Evolutionary conservation across 176 grass and related monocot genomes (phyloP).

Genomic region (Saccharum officinarum): DNA sequence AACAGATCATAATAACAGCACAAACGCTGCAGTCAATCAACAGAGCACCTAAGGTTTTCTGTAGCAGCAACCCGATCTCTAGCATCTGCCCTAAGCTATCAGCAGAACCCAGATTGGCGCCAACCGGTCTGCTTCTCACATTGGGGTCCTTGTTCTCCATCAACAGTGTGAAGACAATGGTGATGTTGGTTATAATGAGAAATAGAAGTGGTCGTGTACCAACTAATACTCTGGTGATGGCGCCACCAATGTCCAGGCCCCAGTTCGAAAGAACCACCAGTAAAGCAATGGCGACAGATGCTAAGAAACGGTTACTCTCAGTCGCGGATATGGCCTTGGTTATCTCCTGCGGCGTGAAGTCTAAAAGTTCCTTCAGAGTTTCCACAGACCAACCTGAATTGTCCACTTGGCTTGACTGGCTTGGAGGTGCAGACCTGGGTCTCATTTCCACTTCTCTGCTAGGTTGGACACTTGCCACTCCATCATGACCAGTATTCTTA

Average conservation of each 20-base stretch:
- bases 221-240: slow-evolving; percentile 44
- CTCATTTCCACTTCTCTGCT: slow-evolving; percentile 19
- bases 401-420: slow-evolving; percentile 26
- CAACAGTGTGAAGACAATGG: slow-evolving; percentile 50
- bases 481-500: slow-evolving; percentile 8
- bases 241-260: slow-evolving; percentile 45
- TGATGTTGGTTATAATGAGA: slow-evolving; percentile 63
- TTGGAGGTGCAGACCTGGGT: slow-evolving; percentile 5
- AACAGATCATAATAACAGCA: slow-evolving; percentile 73
- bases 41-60: slow-evolving; percentile 52
- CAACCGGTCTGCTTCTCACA: slow-evolving; percentile 30
- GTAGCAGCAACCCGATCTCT: slow-evolving; percentile 58
- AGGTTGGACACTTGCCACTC: not conserved
- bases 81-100: slow-evolving; percentile 54
- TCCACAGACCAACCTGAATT: slow-evolving; percentile 34
- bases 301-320: slow-evolving; percentile 63
- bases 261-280: slow-evolving; percentile 60
- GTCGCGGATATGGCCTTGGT: slow-evolving; percentile 59
- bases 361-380: slow-evolving; percentile 34
- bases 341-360: slow-evolving; percentile 56
- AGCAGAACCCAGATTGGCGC: slow-evolving; percentile 32
- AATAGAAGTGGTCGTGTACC: slow-evolving; percentile 65
- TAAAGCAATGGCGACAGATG: slow-evolving; percentile 50
- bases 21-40: slow-evolving; percentile 81
- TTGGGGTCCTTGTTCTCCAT: slow-evolving; percentile 48